Conservation (phyloP, 2,329 filamentous ascomycete genomes). For the Monosporascus sp. region DNA sequence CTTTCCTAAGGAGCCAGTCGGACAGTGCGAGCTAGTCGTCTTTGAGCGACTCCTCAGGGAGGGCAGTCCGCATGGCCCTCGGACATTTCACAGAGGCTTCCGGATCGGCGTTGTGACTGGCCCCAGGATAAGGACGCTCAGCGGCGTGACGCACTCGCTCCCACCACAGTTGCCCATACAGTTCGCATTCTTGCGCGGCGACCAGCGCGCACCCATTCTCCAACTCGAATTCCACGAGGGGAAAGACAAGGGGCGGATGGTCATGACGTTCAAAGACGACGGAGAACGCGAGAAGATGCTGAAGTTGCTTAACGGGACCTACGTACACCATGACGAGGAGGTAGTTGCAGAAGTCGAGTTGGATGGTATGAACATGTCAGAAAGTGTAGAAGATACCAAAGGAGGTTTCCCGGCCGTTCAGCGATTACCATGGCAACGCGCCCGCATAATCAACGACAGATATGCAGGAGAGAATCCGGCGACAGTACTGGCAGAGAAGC, state of each 20-base stretch:
- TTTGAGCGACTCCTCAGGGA: constrained; percentile 68
- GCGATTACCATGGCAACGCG: constrained; percentile 57
- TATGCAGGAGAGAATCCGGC: constrained; percentile 56
- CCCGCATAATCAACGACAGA: constrained; percentile 68
- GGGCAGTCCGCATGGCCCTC: constrained; percentile 65
- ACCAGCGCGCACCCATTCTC: constrained; percentile 63
- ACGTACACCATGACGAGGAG: constrained; percentile 61
- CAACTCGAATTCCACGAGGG: constrained; percentile 66
- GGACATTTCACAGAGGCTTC: constrained; percentile 72
- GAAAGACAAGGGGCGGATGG: constrained; percentile 62
- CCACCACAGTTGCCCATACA: constrained; percentile 62
- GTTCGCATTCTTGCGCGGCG: constrained; percentile 70
- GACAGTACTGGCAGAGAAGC: constrained; percentile 69
- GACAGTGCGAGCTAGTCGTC: constrained; percentile 65
- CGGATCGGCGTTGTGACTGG: constrained; percentile 74
- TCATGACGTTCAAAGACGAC: constrained; percentile 71
- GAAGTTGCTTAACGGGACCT: constrained; percentile 66
- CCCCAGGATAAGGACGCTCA: constrained; percentile 69
- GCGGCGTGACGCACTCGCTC: constrained; percentile 67
- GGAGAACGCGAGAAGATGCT: constrained; percentile 67
- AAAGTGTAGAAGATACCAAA: constrained; percentile 44
- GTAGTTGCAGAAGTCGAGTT: constrained; percentile 66
- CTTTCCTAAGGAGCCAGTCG: constrained; percentile 71
- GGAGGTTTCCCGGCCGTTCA: constrained; percentile 44
- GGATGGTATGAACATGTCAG: constrained; percentile 56